Percentiles rank a stretch among this genome's conserved stretches.
Conservation (phyloP, 2,329 filamentous ascomycete species). For the Diaporthe vexans region DNA sequence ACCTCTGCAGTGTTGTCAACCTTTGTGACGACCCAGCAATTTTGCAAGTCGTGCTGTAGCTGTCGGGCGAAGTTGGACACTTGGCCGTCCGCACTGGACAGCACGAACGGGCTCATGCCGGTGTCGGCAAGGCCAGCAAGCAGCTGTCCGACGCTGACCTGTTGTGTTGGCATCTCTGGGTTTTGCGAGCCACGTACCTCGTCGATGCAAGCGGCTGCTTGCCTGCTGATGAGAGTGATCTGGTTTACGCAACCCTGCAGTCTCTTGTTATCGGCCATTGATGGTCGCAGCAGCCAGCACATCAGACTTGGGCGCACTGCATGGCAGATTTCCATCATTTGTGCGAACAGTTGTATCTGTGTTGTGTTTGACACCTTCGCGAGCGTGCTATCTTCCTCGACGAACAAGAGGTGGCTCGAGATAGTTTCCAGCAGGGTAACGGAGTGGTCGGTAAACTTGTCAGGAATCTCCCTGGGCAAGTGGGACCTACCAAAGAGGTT, state of each 20-base stretch:
- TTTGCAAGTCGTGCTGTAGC: conserved; percentile 60
- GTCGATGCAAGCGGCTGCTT: conserved; percentile 21
- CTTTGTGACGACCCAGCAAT: conserved; percentile 58
- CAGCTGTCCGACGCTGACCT: conserved; percentile 22
- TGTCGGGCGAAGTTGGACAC: conserved; percentile 57
- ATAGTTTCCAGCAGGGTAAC: conserved; percentile 50
- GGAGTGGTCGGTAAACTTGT: conserved; percentile 52
- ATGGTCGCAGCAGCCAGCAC: conserved; percentile 37
- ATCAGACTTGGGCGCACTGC: conserved; percentile 29
- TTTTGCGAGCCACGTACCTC: background rate
- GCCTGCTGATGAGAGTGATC: conserved; percentile 27
- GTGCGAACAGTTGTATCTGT: conserved; percentile 46
- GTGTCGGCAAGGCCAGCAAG: conserved; percentile 22
- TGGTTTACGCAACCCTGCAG: conserved; percentile 19
- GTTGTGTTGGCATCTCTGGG: conserved; percentile 13
- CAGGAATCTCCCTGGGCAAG: conserved; percentile 55
- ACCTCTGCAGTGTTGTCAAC: conserved; percentile 55
- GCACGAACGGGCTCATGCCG: background rate
- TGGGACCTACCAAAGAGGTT: conserved; percentile 52
- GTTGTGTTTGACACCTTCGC: conserved; percentile 37
- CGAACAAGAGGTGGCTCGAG: conserved; percentile 44
- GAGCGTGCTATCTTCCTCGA: conserved; percentile 30
- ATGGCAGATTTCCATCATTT: conserved; percentile 38
- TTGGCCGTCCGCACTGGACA: conserved; percentile 47
- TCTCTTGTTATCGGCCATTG: background rate